Percentiles rank a stretch among this genome's conserved stretches.
These are phyloP conservation scores for Blastocystis sp. DNA, from an alignment of 352 stramenopile genomes.

Conservation along the genomic window DNA sequence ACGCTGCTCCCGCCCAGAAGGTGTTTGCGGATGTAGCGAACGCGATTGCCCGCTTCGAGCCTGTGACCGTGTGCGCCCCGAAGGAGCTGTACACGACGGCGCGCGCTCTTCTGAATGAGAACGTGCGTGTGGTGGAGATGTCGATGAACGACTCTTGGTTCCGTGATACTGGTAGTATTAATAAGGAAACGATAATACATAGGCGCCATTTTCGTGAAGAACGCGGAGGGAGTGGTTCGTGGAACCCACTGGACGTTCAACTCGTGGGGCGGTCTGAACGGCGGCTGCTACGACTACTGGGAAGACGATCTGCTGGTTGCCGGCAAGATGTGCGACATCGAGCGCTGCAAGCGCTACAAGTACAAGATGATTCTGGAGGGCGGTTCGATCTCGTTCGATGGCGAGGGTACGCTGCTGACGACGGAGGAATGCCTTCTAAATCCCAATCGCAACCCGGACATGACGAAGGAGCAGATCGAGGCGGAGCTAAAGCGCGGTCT, in stretches of 20 bases:
- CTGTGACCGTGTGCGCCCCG: conserved; percentile 59
- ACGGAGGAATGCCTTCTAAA: conserved; percentile 67
- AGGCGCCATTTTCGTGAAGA: conserved; percentile 54
- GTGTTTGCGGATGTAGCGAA: conserved; percentile 58
- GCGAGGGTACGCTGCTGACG: conserved; percentile 65
- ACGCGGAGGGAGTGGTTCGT: conserved; percentile 37
- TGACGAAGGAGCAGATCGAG: conserved; percentile 63
- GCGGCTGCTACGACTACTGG: conserved; percentile 60
- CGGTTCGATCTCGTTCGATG: conserved; percentile 66
- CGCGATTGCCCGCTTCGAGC: conserved; percentile 60
- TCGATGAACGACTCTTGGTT: conserved; percentile 65
- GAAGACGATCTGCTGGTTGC: conserved; percentile 61
- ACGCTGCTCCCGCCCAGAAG: conserved; percentile 58
- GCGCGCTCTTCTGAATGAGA: conserved; percentile 47
- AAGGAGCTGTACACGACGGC: conserved; percentile 42
- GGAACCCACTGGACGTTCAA: conserved; percentile 67
- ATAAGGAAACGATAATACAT: neutral
- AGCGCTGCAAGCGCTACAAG: conserved; percentile 38
- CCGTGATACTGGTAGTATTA: conserved; percentile 62
- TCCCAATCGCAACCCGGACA: conserved; percentile 63
- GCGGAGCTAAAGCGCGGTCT: conserved; percentile 59
- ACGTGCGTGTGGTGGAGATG: conserved; percentile 57
- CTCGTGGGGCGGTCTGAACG: conserved; percentile 64
- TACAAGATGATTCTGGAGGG: conserved; percentile 62
- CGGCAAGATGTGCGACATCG: conserved; percentile 57